Evolutionary conservation across 345 rosid species (phyloP).

Genomic region (Citrus unshiu): DNA sequence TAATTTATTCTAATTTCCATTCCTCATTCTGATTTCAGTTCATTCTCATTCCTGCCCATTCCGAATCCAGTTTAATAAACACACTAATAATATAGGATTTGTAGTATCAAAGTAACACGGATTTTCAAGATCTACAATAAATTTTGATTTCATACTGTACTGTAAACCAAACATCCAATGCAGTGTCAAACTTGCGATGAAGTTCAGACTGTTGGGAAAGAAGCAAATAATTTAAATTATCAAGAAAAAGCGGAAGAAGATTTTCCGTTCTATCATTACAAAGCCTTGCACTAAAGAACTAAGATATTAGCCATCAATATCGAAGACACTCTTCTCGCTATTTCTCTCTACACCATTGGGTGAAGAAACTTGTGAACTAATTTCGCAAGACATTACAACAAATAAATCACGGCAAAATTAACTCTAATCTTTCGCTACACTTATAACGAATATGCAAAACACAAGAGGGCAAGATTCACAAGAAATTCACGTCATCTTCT

Average conservation of each 20-base stretch:
- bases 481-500: slow-evolving; percentile 43
- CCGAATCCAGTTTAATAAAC: no score
- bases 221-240: background rate
- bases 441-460: background rate
- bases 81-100: no score
- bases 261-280: background rate
- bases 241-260: background rate
- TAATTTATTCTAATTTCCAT: no score
- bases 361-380: background rate
- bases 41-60: no score
- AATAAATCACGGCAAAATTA: background rate
- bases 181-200: background rate
- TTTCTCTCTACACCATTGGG: background rate
- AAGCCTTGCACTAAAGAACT: background rate
- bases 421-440: no score
- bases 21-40: accelerated
- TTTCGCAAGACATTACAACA: background rate
- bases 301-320: background rate
- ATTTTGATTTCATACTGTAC: background rate
- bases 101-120: no score
- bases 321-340: background rate
- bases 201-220: no score
- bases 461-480: slow-evolving; percentile 23
- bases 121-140: background rate
- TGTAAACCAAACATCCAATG: background rate